Evolutionary conservation across 305 asterid species (phyloP), one percentile per base, ranked within the genome.

Genomic region (Fraxinus greggii): DNA sequence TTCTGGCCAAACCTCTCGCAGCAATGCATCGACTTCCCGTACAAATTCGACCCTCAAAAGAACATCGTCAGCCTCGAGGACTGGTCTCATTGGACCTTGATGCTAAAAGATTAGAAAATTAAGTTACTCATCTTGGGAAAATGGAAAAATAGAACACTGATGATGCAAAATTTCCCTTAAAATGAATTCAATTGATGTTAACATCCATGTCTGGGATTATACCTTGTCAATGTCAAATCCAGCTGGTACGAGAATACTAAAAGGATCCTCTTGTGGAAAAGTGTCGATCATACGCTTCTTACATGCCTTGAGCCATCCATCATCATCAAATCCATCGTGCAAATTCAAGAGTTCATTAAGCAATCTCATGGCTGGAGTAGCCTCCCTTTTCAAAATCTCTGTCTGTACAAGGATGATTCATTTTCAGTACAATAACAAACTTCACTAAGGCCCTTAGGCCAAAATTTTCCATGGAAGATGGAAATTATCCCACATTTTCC

Each of bases 201-300:
- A 26, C 32, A 24, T 23, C 51, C 67, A 28, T 7, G 79, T 36
- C 8, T 56, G 51, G 21, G 82, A 78, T 5, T 4, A 13, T 89
- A 94, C 99, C 96, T 86, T 92, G 77, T 93, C 95, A 80, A 95
- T 89, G 90, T 95, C 95, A 26, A 94, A 95, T 81, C 99, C 99
- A 77, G 93, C 85, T 1, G 97, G 99, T 54, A 90, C 95, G 81
- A 95, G 95, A 84, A 95, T 93, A 86, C 95, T 95, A 84, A 92
- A 95, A 59, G 99, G 99, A 84, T 95, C 99, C 84, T 95, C 99
- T 73, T 95, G 86, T 38, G 98, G 99, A 85, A 95, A 94, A 32
- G 97, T 93, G 76, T 92, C 92, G 54, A 90, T 78, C 99, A 95
- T 92, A 67, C 73, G 86, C 88, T 93, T 95, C 88, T 89, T 94